Evolutionary conservation across 129 eudicot genomes (phyloP).

Genomic region (Erigeron canadensis): DNA sequence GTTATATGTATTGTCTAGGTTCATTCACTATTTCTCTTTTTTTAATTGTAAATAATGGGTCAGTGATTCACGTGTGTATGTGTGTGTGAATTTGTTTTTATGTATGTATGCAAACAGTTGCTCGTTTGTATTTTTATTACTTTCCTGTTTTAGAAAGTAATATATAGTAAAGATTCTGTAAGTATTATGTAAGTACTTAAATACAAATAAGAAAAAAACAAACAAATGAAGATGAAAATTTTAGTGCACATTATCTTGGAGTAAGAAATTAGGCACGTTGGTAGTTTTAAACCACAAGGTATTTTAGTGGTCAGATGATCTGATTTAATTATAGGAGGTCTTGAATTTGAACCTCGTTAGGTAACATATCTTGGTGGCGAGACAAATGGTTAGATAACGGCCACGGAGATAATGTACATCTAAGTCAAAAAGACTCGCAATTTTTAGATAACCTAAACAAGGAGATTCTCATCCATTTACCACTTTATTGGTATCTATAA

Average conservation of each 20-base stretch:
- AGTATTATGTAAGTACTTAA: conserved; percentile 7
- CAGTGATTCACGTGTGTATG: not conserved
- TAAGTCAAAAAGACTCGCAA: not conserved
- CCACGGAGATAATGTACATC: no score
- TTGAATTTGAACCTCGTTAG: no score
- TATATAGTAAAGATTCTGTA: not conserved
- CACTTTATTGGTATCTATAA: not conserved
- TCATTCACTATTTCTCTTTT: conserved; percentile 15
- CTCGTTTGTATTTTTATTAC: not conserved
- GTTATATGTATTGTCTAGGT: conserved; percentile 23
- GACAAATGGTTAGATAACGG: not conserved
- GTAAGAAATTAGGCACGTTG: no score
- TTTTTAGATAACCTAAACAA: not conserved
- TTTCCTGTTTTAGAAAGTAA: not conserved
- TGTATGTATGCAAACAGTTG: not conserved
- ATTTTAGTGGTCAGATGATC: no score
- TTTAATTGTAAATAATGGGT: not conserved
- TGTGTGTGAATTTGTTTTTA: not conserved
- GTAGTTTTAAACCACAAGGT: no score
- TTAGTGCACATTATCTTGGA: no score
- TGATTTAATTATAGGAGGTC: no score
- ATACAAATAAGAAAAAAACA: not conserved
- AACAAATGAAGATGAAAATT: no score
- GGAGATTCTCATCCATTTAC: not conserved
- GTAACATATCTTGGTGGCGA: no score